Evolutionary conservation across 106 monocot species (phyloP), one percentile per base, ranked within the genome.

Genomic region (Phalaenopsis equestris): DNA sequence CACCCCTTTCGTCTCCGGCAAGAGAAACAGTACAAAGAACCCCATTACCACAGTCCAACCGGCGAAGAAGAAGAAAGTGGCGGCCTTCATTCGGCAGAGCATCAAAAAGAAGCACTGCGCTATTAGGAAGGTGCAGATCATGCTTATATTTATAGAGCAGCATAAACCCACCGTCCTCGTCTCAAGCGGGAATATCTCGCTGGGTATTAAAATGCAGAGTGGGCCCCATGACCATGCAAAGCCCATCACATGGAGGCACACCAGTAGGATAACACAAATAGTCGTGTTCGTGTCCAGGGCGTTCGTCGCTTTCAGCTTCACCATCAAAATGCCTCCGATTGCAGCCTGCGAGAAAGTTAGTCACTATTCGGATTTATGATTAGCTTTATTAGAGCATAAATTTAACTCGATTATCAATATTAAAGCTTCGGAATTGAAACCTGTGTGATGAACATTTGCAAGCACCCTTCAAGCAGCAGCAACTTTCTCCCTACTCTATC

Each of bases 391-490:
- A 56, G 17, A 11, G 9, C 9, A 2, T 56, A 56, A 56, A 15
- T 56, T 12, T 56, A 56, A 56, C 8, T 17, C 11, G 56, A 56
- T 56, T 56, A 56, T 15, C 10, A 56, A 17, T 1, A 56, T 11
- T 56, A 56, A 56, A 56, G 30, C 30, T 12, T 5, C 3, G 7
- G 45, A 45, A 45, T 45, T 45, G 45, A 45, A 45, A 45, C 45
- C 3, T 45, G 45, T 45, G 80, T 76, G 46, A 80, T 5, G 9
- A 84, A 55, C 84, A 84, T 81, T 56, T 84, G 80, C 11, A 55
- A 73, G 37, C 80, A 84, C 3, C 77, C 84, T 77, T 84, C 80
- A 3, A 84, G 80, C 3, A 84, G 77, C 41, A 84, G 67, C 47
- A 70, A 5, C 30, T 64, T 76, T 42, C 84, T 49, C 24, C 84